A percentile compares a stretch with the other conserved stretches of the same genome.
These are phyloP conservation scores for Pseudognaphalium luteoalbum DNA, from an alignment of 129 eudicot species.

Conservation along the genomic window DNA sequence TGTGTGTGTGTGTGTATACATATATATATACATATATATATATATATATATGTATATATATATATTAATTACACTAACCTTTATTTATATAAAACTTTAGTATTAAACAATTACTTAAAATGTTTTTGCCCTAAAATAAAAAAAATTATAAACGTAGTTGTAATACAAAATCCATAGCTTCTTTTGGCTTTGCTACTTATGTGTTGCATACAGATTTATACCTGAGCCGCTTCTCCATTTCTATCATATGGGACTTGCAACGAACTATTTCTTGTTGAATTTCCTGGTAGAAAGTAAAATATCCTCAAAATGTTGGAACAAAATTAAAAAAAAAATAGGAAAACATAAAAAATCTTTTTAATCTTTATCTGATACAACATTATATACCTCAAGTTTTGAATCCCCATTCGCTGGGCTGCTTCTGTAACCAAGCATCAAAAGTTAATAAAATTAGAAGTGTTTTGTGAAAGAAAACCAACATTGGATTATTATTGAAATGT, in stretches of 20 bases:
- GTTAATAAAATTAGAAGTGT: constrained; percentile 9
- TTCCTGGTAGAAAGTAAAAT: constrained; percentile 42
- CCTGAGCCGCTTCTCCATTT: constrained; percentile 74
- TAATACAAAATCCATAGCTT: not conserved
- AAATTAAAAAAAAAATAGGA: not conserved
- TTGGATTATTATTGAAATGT: not conserved
- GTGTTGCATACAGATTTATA: constrained; percentile 19
- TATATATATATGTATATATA: no score
- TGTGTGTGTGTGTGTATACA: no score
- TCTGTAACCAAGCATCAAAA: constrained; percentile 13
- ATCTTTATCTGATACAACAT: not conserved
- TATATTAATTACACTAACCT: constrained; percentile 3
- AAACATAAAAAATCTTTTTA: not conserved
- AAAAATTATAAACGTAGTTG: constrained; percentile 8
- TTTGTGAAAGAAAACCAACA: not conserved
- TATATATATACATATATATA: no score
- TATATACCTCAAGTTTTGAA: constrained; percentile 63
- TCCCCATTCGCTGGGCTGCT: constrained; percentile 53
- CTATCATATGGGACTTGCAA: constrained; percentile 54
- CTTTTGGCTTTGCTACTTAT: constrained; percentile 2
- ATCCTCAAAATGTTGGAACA: constrained; percentile 9
- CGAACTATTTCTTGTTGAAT: constrained; percentile 64
- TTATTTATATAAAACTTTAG: not conserved
- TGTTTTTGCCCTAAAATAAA: not conserved
- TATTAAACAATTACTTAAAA: not conserved